These are phyloP conservation scores for Ceratocystis ficicola DNA, from an alignment of 2,329 filamentous ascomycete genomes.

Conservation along the genomic window DNA sequence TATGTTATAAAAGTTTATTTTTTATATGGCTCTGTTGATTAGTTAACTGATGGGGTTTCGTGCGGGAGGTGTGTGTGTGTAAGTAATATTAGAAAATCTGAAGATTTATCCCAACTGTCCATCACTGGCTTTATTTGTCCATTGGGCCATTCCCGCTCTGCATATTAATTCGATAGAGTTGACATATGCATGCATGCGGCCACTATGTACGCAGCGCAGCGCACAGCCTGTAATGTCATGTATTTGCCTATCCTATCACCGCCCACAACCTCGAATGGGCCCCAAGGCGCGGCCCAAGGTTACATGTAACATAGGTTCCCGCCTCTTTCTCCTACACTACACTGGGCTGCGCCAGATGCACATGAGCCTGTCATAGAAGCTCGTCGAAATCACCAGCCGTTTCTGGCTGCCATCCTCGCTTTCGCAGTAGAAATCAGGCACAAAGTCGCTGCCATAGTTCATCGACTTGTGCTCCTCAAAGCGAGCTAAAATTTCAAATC, in stretches of 20 bases:
- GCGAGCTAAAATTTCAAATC: slow-evolving; percentile 51
- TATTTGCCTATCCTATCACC: not conserved
- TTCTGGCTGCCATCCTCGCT: slow-evolving; percentile 22
- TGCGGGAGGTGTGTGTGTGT: no score
- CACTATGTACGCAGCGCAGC: not conserved
- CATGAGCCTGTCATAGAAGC: slow-evolving; percentile 62
- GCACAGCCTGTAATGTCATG: not conserved
- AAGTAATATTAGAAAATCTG: no score
- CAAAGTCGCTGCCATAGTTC: slow-evolving; percentile 79
- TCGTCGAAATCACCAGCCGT: slow-evolving; percentile 50
- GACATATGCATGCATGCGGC: not conserved
- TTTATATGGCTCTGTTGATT: no score
- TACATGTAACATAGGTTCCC: not conserved
- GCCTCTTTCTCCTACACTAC: not conserved
- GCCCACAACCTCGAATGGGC: not conserved
- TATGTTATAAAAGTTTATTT: no score
- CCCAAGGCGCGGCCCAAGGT: no score
- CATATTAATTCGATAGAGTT: not conserved
- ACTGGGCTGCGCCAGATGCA: slow-evolving; percentile 47
- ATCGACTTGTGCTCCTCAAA: slow-evolving; percentile 87
- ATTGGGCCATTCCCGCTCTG: not conserved
- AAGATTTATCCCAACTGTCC: not conserved
- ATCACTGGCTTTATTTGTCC: not conserved
- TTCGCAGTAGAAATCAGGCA: slow-evolving; percentile 29
- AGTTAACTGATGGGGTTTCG: no score